A percentile compares a stretch with the other conserved stretches of the same genome.
Conservation (phyloP, 176 grass and related monocot species). For the Melocanna baccifera region DNA sequence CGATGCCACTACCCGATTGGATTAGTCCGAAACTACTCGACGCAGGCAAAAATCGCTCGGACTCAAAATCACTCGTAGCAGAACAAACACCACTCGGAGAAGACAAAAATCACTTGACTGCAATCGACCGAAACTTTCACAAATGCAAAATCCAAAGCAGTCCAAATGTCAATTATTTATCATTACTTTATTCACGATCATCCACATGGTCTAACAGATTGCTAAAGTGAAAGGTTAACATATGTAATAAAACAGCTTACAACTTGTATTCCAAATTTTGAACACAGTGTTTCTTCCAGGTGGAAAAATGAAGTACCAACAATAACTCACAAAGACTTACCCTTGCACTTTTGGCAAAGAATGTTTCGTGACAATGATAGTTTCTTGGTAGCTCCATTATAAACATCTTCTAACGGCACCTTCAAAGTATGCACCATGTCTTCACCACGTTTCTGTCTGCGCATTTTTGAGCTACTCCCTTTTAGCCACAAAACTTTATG, state of each 20-base stretch:
- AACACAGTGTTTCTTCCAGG: background rate
- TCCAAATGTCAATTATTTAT: too few species aligned
- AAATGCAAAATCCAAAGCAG: too few species aligned
- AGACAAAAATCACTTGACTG: too few species aligned
- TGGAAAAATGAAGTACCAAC: background rate
- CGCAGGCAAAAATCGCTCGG: too few species aligned
- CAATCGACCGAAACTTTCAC: too few species aligned
- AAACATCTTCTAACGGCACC: constrained; percentile 69
- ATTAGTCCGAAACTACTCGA: too few species aligned
- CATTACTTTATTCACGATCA: too few species aligned
- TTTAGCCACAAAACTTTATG: constrained; percentile 7
- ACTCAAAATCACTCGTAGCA: too few species aligned
- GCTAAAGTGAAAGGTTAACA: background rate
- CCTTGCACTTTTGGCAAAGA: constrained; percentile 68
- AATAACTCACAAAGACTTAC: constrained; percentile 38
- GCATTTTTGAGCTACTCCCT: constrained; percentile 69
- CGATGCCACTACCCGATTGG: too few species aligned
- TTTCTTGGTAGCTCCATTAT: constrained; percentile 65
- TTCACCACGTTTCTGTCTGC: constrained; percentile 56
- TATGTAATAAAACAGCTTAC: background rate
- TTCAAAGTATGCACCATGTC: constrained; percentile 61
- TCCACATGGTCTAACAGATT: too few species aligned
- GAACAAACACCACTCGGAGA: too few species aligned
- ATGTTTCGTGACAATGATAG: constrained; percentile 64
- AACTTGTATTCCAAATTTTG: background rate